These are phyloP conservation scores for Tardiomyces blankii DNA, from an alignment of 1,139 yeast genomes.

Conservation along the genomic window DNA sequence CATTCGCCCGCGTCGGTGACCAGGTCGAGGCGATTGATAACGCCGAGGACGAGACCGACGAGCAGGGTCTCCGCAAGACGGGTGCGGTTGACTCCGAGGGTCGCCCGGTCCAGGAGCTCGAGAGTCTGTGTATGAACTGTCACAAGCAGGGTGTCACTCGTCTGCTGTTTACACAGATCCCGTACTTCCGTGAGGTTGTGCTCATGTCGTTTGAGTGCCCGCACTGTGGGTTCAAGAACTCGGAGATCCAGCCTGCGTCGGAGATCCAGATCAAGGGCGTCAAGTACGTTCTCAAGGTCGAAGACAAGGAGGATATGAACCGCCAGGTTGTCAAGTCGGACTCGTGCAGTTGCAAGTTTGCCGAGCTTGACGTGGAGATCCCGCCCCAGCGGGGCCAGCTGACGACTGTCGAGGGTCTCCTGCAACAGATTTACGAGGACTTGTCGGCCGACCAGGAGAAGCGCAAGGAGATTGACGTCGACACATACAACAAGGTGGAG, in stretches of 20 bases:
- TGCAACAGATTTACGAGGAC: constrained; percentile 77
- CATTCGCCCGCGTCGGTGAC: constrained; percentile 14
- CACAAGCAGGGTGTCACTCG: constrained; percentile 76
- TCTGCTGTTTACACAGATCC: constrained; percentile 76
- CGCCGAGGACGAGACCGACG: constrained; percentile 10
- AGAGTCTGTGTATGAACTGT: constrained; percentile 94
- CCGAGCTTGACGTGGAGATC: constrained; percentile 83
- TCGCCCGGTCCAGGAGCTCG: constrained; percentile 93
- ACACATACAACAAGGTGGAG: constrained; percentile 61
- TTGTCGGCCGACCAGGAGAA: constrained; percentile 70
- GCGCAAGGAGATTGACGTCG: constrained; percentile 65
- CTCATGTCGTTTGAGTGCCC: constrained; percentile 95
- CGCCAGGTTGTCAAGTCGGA: constrained; percentile 92
- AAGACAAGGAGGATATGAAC: constrained; percentile 61
- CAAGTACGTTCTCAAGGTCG: constrained; percentile 60
- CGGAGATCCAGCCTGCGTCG: constrained; percentile 92
- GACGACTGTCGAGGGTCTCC: constrained; percentile 83
- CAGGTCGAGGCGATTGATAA: constrained; percentile 13
- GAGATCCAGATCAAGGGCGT: constrained; percentile 69
- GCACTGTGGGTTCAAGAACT: constrained; percentile 83
- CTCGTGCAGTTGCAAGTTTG: constrained; percentile 68
- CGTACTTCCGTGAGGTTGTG: constrained; percentile 83
- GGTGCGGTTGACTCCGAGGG: constrained; percentile 69
- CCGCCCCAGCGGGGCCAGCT: constrained; percentile 93
- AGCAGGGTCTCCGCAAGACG: constrained; percentile 20